Evolutionary conservation across 1,284 basidiomycete genomes (phyloP).

Genomic region (Sporisorium sorghi): DNA sequence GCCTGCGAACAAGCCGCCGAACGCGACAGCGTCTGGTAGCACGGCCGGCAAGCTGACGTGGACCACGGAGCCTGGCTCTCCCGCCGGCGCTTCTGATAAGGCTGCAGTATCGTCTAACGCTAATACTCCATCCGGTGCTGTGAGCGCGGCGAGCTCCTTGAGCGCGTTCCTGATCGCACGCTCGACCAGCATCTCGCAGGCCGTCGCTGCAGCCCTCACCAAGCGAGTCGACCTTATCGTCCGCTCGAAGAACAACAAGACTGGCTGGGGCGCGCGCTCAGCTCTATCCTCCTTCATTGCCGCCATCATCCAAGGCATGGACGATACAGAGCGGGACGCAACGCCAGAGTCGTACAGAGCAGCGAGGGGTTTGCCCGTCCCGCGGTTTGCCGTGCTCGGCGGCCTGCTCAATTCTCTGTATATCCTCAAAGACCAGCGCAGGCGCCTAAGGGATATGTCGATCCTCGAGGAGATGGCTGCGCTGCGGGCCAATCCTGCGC

Average conservation of each 20-base stretch:
- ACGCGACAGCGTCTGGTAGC: constrained; percentile 1
- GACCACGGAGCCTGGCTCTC: constrained; percentile 36
- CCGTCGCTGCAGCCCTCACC: constrained; percentile 53
- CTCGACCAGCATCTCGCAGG: constrained; percentile 48
- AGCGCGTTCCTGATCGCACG: constrained; percentile 46
- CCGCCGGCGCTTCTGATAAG: constrained; percentile 1
- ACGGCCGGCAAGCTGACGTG: constrained; percentile 27
- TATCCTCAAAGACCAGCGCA: constrained; percentile 51
- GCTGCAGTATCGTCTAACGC: neutral
- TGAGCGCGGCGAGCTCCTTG: constrained; percentile 24
- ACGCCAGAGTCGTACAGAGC: constrained; percentile 42
- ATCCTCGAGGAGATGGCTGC: constrained; percentile 51
- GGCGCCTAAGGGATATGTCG: constrained; percentile 40
- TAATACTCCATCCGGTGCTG: neutral
- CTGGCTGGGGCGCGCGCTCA: constrained; percentile 49
- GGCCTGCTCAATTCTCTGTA: constrained; percentile 62
- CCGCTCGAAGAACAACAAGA: constrained; percentile 31
- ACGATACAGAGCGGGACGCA: constrained; percentile 26
- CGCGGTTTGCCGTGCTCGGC: constrained; percentile 58
- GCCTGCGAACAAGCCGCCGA: constrained; percentile 15
- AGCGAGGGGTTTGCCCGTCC: constrained; percentile 43
- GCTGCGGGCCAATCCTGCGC: constrained; percentile 35
- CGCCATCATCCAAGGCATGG: constrained; percentile 43
- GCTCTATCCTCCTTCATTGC: constrained; percentile 53
- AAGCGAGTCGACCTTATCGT: constrained; percentile 58